Base-by-base conservation (phyloP, 345 rosid genomes). In the Aquilaria sinensis region DNA sequence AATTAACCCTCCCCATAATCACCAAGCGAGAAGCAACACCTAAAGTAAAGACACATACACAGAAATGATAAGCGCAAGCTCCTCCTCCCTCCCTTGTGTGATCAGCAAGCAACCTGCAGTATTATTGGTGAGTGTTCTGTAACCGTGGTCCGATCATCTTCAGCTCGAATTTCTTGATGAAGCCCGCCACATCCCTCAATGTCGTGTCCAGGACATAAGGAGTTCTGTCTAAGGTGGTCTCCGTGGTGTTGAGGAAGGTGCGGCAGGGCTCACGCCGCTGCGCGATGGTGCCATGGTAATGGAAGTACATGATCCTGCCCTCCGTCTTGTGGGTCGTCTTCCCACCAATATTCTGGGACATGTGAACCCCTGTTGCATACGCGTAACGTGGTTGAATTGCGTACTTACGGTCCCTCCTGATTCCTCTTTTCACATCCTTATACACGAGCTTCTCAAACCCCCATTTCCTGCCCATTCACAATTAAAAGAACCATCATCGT, bases 381-480 rank as follows among this genome's bases (percentile, higher is more conserved):
- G 86, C 96, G 9, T 73, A 77, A 2, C 84, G 77, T 0, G 98
- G 97, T 61, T 87, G 97, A 54, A 93, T 78, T 1, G 85, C 97
- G 53, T 90, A 93, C 51, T 93, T 93, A 1, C 97, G 70, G 69
- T 93, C 96, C 59, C 90, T 78, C 57, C 98, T 70, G 53, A 83
- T 80, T 10, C 86, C 97, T 61, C 68, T 86, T 77, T 84, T 93
- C 47, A 75, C 81, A 31, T 93, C 98, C 61, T 78, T 77, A 61
- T 80, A 93, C 12, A 87, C 93, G 16, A 93, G 78, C 74, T 93
- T 93, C 87, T 93, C 98, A 58, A 93, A 65, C 10, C 98, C 98
- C 98, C 98, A 93, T 74, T 70, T 83, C 80, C 98, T 93, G 80
- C 57, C 10, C 34, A 43, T 13, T n/a, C 12, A 51, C 34, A 63